phyloP scores from a whole-genome alignment of 345 rosid genomes.

The Syzygium jambos region DNA sequence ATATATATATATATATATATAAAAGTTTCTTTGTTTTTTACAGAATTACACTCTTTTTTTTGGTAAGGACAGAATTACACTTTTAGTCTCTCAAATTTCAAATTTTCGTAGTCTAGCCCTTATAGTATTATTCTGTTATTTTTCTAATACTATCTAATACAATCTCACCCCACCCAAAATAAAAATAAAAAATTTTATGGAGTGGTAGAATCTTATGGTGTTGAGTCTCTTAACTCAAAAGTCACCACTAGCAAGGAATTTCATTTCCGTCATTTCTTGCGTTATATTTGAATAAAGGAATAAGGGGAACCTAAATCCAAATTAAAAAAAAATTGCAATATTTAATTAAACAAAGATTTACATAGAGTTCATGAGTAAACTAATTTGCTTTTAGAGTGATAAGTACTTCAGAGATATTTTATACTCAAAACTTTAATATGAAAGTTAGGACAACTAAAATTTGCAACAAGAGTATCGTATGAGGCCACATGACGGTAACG shows the following conservation, averaged over 20 bases:
- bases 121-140: background rate
- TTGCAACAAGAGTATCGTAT: background rate
- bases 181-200: background rate
- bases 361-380: too few species aligned
- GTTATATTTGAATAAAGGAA: too few species aligned
- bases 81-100: background rate
- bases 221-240: background rate
- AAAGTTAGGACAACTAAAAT: background rate
- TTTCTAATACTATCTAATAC: background rate
- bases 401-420: background rate
- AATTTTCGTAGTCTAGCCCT: background rate
- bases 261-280: too few species aligned
- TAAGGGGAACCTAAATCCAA: background rate
- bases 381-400: background rate
- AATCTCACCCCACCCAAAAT: background rate
- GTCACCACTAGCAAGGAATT: background rate
- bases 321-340: too few species aligned
- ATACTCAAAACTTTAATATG: background rate
- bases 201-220: background rate
- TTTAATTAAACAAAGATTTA: background rate
- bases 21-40: background rate
- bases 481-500: background rate
- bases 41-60: background rate
- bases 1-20: too few species aligned
- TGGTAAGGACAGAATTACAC: background rate